Conservation (phyloP, 2,329 filamentous ascomycete species). For the Didymella sp. region DNA sequence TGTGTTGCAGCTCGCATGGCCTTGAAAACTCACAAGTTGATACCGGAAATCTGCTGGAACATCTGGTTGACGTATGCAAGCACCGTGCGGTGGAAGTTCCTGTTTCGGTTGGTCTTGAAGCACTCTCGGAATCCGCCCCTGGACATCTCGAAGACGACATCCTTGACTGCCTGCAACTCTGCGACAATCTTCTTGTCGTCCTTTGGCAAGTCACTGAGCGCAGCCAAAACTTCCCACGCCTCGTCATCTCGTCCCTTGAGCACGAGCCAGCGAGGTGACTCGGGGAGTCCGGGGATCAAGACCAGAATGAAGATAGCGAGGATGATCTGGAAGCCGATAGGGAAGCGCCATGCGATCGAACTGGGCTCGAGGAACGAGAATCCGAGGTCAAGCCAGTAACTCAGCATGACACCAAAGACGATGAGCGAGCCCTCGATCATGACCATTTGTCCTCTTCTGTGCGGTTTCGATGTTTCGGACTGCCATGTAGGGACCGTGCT, state of each 20-base stretch:
- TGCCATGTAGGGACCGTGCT: conserved; percentile 55
- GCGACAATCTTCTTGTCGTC: conserved; percentile 49
- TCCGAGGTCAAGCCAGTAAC: conserved; percentile 53
- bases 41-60: conserved; percentile 50
- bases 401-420: conserved; percentile 53
- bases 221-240: conserved; percentile 46
- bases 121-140: conserved; percentile 62
- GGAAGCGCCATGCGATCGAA: conserved; percentile 54
- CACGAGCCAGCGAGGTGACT: conserved; percentile 60
- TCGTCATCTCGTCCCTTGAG: conserved; percentile 60
- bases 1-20: not conserved
- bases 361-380: conserved; percentile 59
- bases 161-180: conserved; percentile 48
- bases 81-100: conserved; percentile 54
- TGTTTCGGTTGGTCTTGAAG: conserved; percentile 62
- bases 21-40: not conserved
- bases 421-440: conserved; percentile 58
- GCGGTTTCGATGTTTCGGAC: conserved; percentile 56
- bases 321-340: conserved; percentile 64
- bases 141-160: conserved; percentile 49
- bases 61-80: conserved; percentile 55
- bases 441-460: conserved; percentile 55
- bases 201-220: conserved; percentile 48
- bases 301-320: conserved; percentile 63
- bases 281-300: conserved; percentile 53